Conservation (phyloP, 2,329 filamentous ascomycete genomes). For the Colletotrichum scovillei region DNA sequence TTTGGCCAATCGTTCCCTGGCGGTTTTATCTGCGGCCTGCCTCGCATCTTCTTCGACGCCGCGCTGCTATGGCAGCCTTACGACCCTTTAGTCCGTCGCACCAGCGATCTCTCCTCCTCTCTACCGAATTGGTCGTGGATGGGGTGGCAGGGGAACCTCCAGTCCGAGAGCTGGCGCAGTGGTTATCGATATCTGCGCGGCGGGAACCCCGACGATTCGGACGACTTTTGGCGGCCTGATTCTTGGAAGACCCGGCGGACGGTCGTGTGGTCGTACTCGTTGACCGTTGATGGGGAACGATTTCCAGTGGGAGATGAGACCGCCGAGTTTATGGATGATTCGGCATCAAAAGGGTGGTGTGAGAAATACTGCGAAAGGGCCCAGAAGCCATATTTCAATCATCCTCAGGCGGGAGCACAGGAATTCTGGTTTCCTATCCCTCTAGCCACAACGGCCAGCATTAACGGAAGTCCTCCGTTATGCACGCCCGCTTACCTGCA, state of each 20-base stretch:
- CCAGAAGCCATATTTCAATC: neutral
- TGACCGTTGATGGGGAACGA: neutral
- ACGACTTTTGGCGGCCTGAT: neutral
- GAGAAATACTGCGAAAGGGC: neutral
- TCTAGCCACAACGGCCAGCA: neutral
- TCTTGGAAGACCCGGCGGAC: neutral
- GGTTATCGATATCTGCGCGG: neutral
- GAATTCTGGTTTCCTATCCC: neutral
- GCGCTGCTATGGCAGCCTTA: neutral
- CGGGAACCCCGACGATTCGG: neutral
- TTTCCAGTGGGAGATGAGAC: neutral
- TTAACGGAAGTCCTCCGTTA: too few relatives aligned
- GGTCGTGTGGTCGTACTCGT: neutral
- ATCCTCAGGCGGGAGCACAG: neutral
- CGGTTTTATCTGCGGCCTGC: neutral
- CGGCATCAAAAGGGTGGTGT: neutral
- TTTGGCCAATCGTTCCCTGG: neutral
- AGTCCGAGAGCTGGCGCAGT: neutral
- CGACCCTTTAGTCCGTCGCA: neutral
- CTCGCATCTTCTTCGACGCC: neutral
- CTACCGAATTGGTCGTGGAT: conserved; percentile 2
- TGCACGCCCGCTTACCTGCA: neutral
- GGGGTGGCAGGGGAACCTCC: neutral
- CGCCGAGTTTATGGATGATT: neutral
- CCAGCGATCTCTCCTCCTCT: neutral